phyloP scores from a whole-genome alignment of 768 basidiomycete species.

The Naematelia aurantialba region DNA sequence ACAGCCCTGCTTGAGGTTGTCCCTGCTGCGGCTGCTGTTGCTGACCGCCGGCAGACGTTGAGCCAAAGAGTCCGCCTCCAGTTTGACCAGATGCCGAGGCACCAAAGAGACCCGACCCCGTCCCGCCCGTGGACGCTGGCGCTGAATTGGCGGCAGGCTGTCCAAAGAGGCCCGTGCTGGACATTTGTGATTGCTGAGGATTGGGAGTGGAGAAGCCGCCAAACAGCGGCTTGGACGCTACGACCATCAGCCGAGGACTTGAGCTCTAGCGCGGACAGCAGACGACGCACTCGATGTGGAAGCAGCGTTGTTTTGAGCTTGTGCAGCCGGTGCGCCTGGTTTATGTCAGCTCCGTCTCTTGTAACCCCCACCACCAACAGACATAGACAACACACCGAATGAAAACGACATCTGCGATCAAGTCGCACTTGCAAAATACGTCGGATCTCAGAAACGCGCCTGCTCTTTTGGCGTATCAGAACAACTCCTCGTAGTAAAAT shows the following conservation, averaged over 20 bases:
- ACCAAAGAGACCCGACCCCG: background rate
- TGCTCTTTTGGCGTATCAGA: background rate
- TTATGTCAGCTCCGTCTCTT: no score
- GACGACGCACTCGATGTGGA: background rate
- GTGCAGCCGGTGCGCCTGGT: background rate
- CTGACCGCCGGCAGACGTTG: background rate
- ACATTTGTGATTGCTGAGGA: conserved; percentile 7
- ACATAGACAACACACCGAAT: background rate
- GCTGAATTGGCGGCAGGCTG: background rate
- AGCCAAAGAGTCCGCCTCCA: background rate
- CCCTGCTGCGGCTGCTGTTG: background rate
- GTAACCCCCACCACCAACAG: no score
- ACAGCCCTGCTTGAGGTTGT: background rate
- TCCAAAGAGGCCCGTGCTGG: conserved; percentile 4
- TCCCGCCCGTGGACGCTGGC: background rate
- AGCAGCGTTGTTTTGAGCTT: background rate
- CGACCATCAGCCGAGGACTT: background rate
- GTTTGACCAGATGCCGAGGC: no score
- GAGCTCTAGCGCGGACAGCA: background rate
- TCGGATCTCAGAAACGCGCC: background rate
- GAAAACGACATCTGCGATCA: background rate
- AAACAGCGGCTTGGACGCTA: background rate
- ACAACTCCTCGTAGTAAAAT: no score
- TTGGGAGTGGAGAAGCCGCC: conserved; percentile 21
- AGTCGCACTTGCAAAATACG: no score